Evolutionary conservation across 192 early-diverging fungal genomes (phyloP), one percentile per base, ranked within the genome.

Genomic region (Coemansia sp.): DNA sequence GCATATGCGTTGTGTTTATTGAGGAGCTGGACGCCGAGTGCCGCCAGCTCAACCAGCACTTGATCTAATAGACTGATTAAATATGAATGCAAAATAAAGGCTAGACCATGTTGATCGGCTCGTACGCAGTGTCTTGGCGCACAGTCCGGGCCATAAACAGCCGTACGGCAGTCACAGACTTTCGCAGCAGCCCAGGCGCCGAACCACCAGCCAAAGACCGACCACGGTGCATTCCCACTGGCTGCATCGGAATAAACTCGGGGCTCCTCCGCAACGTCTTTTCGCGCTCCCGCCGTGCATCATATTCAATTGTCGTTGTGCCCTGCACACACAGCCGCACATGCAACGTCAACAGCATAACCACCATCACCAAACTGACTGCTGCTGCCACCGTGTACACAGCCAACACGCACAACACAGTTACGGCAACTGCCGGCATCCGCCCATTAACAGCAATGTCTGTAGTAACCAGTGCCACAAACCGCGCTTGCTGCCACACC

Each of bases 1-100:
- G 93, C 10, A 82, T 98, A 5, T 51, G 79, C 2, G 93, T 98
- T 0, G 79, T 87, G n/a, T 72, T 85, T 48, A 67, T 98, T 10
- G 79, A 79, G 0, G 88, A 89, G 45, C 76, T 91, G 2, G 89
- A 92, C 55, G 75, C 88, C 8, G 79, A 85, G 69, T 94, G 92
- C 69, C 67, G 86, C 25, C 72, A 76, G 22, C 89, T 90, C 6
- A 92, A 91, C 66, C 35, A 62, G 7, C 92, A 94, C 73, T 38
- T 4, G 8, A 21, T 21, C 48, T n/a, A 47, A 49, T 4, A 49
- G 48, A 15, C 15, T 45, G n/a, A 19, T 60, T 22, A 32, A 51
- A 48, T 50, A 49, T 2, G 22, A 0, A 54, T 54, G 52, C 52
- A 54, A 23, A 51, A 23, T 3, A 14, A 45, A 45, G 15, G 15